Base-by-base conservation (phyloP, 1,284 basidiomycete genomes). In the Ceratorhiza oryzae-sativae region DNA sequence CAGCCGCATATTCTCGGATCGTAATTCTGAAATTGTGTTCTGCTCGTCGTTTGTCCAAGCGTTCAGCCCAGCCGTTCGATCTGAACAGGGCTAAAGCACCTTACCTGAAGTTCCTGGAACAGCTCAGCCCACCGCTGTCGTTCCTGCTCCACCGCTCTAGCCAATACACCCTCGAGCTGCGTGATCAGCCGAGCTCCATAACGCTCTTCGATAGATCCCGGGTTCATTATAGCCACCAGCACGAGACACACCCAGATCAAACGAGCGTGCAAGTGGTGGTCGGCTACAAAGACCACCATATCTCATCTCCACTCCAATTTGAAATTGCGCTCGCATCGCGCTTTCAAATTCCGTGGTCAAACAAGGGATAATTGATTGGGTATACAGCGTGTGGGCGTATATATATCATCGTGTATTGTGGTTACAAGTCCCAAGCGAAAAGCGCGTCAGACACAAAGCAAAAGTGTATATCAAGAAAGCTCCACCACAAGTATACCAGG, bases 381-480 rank as follows among this genome's bases (percentile, higher is more conserved):
- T 42, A 63, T 63, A 45, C n/a, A 45, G 42, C 42, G 20, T 51
- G 48, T 51, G 30, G 48, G 46, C 30, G 46, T 36, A 65, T 34
- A 46, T 39, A 53, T 34, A 46, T 39, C 49, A 27, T 51, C 46
- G 62, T 65, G 62, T 65, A 53, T 65, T 51, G 46, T 30, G 41
- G 32, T 18, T 41, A 51, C 46, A 65, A 15, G 48, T 39, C 48
- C 62, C 48, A 65, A 30, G 36, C 32, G 48, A n/a, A 39, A 65
- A 36, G 48, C 25, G 18, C 23, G 10, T 30, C 25, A 18, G 13
- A 39, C 13, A 61, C 12, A 65, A n/a, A 53, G 30, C 27, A 8
- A 32, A 65, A 27, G 23, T 36, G 34, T 58, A 20, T 41, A 59
- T 41, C 56, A 39, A 59, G 56, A 59, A 62, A 30, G 13, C n/a